phyloP scores from a whole-genome alignment of 2,329 filamentous ascomycete species.

The Phaeosphaeria sp. region DNA sequence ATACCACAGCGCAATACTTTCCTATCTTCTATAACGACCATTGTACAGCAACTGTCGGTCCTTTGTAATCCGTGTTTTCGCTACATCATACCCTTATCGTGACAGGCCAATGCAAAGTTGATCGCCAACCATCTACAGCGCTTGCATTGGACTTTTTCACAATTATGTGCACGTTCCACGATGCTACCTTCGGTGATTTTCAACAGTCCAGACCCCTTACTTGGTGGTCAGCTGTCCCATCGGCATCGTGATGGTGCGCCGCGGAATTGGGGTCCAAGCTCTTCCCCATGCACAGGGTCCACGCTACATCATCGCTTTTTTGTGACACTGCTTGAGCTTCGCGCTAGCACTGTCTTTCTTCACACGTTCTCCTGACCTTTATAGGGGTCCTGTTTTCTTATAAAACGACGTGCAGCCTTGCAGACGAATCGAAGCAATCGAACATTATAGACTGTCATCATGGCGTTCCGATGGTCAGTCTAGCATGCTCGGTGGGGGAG shows the following conservation, averaged over 20 bases:
- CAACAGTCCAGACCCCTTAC: background rate
- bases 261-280: background rate
- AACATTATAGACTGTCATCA: slow-evolving; percentile 14
- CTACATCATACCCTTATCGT: slow-evolving; percentile 29
- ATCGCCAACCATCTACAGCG: background rate
- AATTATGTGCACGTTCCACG: background rate
- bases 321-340: slow-evolving; percentile 14
- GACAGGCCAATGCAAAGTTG: slow-evolving; percentile 19
- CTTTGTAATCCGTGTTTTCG: slow-evolving; percentile 14
- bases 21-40: slow-evolving; percentile 15
- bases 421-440: background rate
- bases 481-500: background rate
- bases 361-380: background rate
- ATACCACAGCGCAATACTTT: slow-evolving; percentile 13
- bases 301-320: slow-evolving; percentile 20
- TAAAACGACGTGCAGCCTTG: background rate
- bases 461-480: slow-evolving; percentile 53
- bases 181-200: background rate
- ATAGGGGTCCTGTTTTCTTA: background rate
- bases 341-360: slow-evolving; percentile 10
- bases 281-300: slow-evolving; percentile 12
- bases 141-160: background rate
- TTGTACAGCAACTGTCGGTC: slow-evolving; percentile 22
- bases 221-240: background rate
- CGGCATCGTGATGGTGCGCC: slow-evolving; percentile 2